Percentiles rank a stretch among this genome's conserved stretches.
Evolutionary conservation across 352 stramenopile species (phyloP).

Genomic region (Globisporangium nunn): DNA sequence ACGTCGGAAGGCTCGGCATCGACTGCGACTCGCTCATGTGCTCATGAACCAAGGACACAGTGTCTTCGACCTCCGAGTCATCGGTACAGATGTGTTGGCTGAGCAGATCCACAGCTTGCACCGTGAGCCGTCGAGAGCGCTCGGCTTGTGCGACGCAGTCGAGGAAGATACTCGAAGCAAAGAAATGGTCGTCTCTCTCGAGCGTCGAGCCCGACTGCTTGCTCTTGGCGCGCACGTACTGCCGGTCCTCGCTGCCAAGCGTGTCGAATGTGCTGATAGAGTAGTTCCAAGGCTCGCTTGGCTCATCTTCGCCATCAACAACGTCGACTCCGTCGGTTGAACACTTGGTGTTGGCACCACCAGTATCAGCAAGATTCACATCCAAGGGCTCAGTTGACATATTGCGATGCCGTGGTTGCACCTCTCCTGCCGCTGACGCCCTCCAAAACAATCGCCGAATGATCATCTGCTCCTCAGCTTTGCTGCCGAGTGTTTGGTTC

Average conservation of each 20-base stretch:
- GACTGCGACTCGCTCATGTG: constrained; percentile 9
- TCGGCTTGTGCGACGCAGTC: constrained; percentile 66
- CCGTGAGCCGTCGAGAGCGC: constrained; percentile 46
- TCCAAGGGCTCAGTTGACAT: neutral
- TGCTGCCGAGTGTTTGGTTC: neutral
- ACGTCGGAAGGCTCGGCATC: constrained; percentile 14
- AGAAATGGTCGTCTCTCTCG: constrained; percentile 60
- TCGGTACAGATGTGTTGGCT: constrained; percentile 3
- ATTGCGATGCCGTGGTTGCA: neutral
- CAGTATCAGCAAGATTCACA: too few relatives aligned
- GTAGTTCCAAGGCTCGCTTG: constrained; percentile 47
- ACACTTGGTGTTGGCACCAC: neutral
- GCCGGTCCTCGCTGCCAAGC: constrained; percentile 49
- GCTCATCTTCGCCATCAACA: constrained; percentile 10
- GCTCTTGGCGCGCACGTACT: constrained; percentile 57
- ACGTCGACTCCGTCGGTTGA: neutral
- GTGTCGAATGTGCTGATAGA: constrained; percentile 57
- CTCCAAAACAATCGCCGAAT: constrained; percentile 9
- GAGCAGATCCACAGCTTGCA: constrained; percentile 46
- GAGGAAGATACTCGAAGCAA: constrained; percentile 50
- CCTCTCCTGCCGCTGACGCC: neutral
- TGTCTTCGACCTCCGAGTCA: neutral
- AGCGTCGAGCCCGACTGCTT: constrained; percentile 44
- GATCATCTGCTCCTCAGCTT: constrained; percentile 5
- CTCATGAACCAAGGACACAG: neutral